Base-by-base conservation (phyloP, 1,284 basidiomycete species). In the Microbotryum silenes-acaulis region DNA sequence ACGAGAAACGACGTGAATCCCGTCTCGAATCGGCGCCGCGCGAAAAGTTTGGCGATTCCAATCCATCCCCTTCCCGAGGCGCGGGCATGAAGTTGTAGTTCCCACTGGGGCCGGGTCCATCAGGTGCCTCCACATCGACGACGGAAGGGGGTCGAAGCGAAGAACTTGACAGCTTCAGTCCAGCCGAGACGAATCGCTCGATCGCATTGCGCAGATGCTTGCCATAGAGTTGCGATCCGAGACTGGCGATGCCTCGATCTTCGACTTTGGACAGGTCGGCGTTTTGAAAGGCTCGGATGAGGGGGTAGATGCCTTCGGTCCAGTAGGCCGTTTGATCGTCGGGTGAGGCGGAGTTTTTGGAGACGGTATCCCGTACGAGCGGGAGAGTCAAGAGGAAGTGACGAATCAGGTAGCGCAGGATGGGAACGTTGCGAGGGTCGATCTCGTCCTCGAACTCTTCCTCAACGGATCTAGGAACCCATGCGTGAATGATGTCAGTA, bases 361-460 rank as follows among this genome's bases (percentile, higher is more conserved):
- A 46, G 53, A 51, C 53, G 18, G 60, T 65, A 31, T 71, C 68
- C 27, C 70, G 68, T 45, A 71, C 54, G 60, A 70, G 66, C 1
- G 68, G 70, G 50, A 71, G 60, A 3, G 68, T 69, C 45, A 70
- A 57, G 48, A 70, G 63, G 51, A 71, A 70, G 53, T 71, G 61
- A 12, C 65, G 68, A 48, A 71, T 64, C 25, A 71, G 63, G 59
- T 68, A 71, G 10, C 68, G 62, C 18, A 71, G 55, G 56, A 71
- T 66, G 16, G 70, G 70, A 6, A 63, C 50, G 31, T 69, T 61
- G 27, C 51, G 51, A 3, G 65, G 58, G 31, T 58, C 56, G 29
- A 61, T 42, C 25, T 49, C 37, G 8, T 65, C 63, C 2, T 47
- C 56, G 46, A 55, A 42, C 12, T 53, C 51, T 53, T 53, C 27